Evolutionary conservation across 768 basidiomycete species (phyloP).

Genomic region (Rhizopogon sp.): DNA sequence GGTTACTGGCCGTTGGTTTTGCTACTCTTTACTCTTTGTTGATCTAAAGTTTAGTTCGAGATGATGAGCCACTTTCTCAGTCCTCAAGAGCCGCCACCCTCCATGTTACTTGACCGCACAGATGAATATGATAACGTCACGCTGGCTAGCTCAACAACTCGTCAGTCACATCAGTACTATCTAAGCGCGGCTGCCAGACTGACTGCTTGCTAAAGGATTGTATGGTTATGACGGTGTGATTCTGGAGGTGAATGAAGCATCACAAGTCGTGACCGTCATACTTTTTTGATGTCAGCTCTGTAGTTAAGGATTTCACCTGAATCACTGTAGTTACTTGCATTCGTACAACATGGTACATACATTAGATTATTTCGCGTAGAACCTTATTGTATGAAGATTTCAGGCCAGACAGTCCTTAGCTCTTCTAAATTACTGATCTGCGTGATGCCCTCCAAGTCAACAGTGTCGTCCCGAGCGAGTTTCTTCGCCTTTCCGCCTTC

Average conservation of each 20-base stretch:
- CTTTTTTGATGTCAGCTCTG: conserved; percentile 35
- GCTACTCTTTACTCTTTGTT: background rate
- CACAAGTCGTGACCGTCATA: conserved; percentile 70
- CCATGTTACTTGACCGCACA: conserved; percentile 77
- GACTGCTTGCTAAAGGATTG: conserved; percentile 23
- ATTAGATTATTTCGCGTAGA: background rate
- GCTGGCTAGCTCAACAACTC: conserved; percentile 60
- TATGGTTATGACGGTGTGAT: conserved; percentile 81
- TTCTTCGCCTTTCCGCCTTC: conserved; percentile 58
- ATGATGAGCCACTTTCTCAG: conserved; percentile 74
- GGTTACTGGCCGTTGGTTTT: conserved; percentile 30
- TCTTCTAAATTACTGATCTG: conserved; percentile 59
- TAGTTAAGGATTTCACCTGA: background rate
- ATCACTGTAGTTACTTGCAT: background rate
- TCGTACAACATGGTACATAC: conserved; percentile 1
- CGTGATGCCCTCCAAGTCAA: conserved; percentile 39
- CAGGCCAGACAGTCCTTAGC: conserved; percentile 67
- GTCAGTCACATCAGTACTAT: conserved; percentile 37
- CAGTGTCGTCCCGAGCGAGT: conserved; percentile 32
- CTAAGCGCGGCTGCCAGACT: background rate
- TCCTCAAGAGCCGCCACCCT: conserved; percentile 69
- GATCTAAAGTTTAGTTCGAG: conserved; percentile 52
- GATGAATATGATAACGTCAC: conserved; percentile 71
- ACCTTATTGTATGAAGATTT: conserved; percentile 52
- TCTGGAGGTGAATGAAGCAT: conserved; percentile 72